Evolutionary conservation across 2,329 filamentous ascomycete species (phyloP).

Genomic region (Fusarium multiceps): DNA sequence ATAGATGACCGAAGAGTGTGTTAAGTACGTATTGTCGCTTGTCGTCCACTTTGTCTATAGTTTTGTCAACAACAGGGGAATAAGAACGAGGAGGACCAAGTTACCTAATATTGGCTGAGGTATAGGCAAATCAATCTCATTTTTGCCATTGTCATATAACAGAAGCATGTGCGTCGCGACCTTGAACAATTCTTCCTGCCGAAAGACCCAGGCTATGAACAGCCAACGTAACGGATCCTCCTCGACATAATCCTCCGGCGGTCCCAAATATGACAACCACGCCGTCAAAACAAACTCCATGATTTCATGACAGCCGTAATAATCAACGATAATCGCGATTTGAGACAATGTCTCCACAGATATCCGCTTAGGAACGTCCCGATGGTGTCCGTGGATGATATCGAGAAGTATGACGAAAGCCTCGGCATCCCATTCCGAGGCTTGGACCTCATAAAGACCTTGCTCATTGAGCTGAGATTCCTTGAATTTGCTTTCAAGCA

Average conservation of each 20-base stretch:
- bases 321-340: constrained; percentile 47
- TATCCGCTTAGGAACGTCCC: constrained; percentile 36
- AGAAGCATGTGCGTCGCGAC: constrained; percentile 7
- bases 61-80: too few species aligned
- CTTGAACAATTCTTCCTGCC: neutral
- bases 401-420: constrained; percentile 46
- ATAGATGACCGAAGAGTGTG: constrained; percentile 18
- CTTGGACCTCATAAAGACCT: constrained; percentile 19
- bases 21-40: constrained; percentile 17
- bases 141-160: constrained; percentile 8
- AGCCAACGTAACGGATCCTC: constrained; percentile 17
- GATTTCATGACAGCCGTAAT: constrained; percentile 47
- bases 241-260: neutral
- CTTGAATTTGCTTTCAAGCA: constrained; percentile 26
- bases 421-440: constrained; percentile 43
- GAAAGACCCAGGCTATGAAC: constrained; percentile 27
- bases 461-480: constrained; percentile 5
- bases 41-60: constrained; percentile 18
- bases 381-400: constrained; percentile 46
- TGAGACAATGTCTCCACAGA: constrained; percentile 43
- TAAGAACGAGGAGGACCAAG: too few species aligned
- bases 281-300: constrained; percentile 30
- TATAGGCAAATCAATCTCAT: constrained; percentile 16
- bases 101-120: constrained; percentile 27
- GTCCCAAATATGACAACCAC: constrained; percentile 14